phyloP scores from a whole-genome alignment of 371 early-diverging fungal species.

The Dinochytrium kinnereticum region DNA sequence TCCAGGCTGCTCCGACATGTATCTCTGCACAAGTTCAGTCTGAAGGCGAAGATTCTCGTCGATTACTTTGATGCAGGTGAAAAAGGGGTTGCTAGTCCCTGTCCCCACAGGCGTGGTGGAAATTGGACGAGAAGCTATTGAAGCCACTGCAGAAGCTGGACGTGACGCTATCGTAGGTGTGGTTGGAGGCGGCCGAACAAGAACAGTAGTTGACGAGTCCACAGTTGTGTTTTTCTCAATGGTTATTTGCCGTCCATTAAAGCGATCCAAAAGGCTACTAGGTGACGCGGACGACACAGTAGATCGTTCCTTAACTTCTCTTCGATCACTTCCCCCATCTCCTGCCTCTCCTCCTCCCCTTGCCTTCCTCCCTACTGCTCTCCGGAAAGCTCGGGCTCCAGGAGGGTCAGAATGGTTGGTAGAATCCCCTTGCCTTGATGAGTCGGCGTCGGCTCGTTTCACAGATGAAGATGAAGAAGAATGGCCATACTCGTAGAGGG shows the following conservation, averaged over 20 bases:
- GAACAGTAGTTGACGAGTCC: not conserved
- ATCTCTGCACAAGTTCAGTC: not conserved
- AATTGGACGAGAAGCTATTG: too few relatives aligned
- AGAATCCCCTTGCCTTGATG: too few relatives aligned
- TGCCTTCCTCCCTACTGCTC: not conserved
- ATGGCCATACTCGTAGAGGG: not conserved
- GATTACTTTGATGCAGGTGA: not conserved
- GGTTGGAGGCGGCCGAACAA: not conserved
- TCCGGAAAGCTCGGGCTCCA: too few relatives aligned
- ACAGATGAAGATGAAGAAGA: not conserved
- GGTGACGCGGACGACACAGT: too few relatives aligned
- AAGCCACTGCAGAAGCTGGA: not conserved
- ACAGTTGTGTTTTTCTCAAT: not conserved
- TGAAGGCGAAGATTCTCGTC: conserved; percentile 12
- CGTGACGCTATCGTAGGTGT: not conserved
- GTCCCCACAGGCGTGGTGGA: too few relatives aligned
- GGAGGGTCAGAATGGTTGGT: too few relatives aligned
- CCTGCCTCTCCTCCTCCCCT: not conserved
- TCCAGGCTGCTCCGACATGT: conserved; percentile 65
- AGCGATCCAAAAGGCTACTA: not conserved
- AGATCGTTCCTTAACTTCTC: not conserved
- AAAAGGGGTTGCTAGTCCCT: not conserved
- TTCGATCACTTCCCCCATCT: not conserved
- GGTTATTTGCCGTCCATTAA: not conserved
- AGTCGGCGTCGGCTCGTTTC: too few relatives aligned